Base-by-base conservation (phyloP, 441 rosid genomes). In the Monsonia emarginata region DNA sequence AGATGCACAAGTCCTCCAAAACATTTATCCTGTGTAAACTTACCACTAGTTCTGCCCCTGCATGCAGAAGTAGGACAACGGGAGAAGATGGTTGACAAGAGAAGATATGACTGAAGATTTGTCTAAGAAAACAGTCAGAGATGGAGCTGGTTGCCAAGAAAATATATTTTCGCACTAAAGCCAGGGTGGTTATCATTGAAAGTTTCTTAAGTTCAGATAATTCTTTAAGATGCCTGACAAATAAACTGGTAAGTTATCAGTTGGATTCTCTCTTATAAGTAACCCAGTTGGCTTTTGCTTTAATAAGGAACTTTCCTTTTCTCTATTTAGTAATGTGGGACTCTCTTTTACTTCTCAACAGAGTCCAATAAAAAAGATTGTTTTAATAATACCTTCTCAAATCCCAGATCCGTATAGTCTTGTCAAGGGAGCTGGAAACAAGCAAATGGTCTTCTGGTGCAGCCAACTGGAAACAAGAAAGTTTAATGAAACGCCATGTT, bases 391-490 rank as follows among this genome's bases (percentile, higher is more conserved):
- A 92, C 98, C 88, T 85, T 76, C 97, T 87, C 72, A 92, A 68
- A 83, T 92, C 97, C 98, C 98, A 92, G 64, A 88, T 82, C 46
- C 84, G 82, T 76, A 92, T 64, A 62, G 91, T 86, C 77, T 69
- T 80, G 76, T 90, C 98, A 62, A 85, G 90, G 66, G 97, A 92
- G 84, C 98, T 92, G 65, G 98, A 90, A 74, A 92, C 88, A 75
- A 92, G 93, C 70, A 85, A 74, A 83, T 92, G 89, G 63, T 85
- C 84, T 78, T 88, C 94, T 7, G 88, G 84, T 68, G 94, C 87
- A 71, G 88, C 86, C 84, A 92, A 79, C 96, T 92, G 88, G 78
- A 30, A 66, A 24, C 59, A 30, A 22, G 65, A 59, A 68, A 36
- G 70, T 10, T 6, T 74, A 56, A 52, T 48, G 66, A 67, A 21